Evolutionary conservation across 2,329 filamentous ascomycete species (phyloP), one percentile per base, ranked within the genome.

Genomic region (Plectosphaerella cucumerina): DNA sequence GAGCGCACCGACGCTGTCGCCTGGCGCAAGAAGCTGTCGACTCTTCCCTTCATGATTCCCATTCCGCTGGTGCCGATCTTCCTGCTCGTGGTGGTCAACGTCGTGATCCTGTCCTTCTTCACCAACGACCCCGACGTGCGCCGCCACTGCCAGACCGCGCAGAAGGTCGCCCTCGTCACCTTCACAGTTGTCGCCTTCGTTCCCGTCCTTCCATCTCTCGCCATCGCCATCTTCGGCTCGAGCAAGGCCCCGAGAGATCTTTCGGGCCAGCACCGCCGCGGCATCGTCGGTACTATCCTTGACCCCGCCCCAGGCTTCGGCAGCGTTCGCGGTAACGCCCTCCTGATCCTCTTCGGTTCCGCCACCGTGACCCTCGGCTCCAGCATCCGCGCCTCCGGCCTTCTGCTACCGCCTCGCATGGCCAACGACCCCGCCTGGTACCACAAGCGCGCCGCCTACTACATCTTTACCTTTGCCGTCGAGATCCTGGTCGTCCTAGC

Each of bases 401-500:
- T 90, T 77, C 66, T 72, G 73, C 50, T 62, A 73, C 1, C 77
- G 76, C 23, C 81, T 74, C 4, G 47, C 37, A 44, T 44, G 44
- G 59, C 61, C 50, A 71, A 43, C 11, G 41, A 81, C 51, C 83
- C 87, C 2, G 85, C 84, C 5, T 88, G 85, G 78, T 93, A 85
- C 64, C 80, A 90, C 60, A 73, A 73, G 61, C 88, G 86, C 64
- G 80, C 84, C 2, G 82, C 80, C 60, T 96, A 90, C 72, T 96
- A 94, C 71, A 70, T 84, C 62, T 89, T 94, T 72, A 88, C 89
- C 70, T 95, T 89, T 62, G 73, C 72, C 15, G 74, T 92, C 35
- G 91, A 96, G 68, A 71, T 92, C 39, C 62, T 87, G 21, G 82
- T 90, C 35, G 76, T 93, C 5, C 78, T 76, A 49, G 70, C 85